Conservation (phyloP, 306 rosid genomes). For the Oemleria cerasiformis region DNA sequence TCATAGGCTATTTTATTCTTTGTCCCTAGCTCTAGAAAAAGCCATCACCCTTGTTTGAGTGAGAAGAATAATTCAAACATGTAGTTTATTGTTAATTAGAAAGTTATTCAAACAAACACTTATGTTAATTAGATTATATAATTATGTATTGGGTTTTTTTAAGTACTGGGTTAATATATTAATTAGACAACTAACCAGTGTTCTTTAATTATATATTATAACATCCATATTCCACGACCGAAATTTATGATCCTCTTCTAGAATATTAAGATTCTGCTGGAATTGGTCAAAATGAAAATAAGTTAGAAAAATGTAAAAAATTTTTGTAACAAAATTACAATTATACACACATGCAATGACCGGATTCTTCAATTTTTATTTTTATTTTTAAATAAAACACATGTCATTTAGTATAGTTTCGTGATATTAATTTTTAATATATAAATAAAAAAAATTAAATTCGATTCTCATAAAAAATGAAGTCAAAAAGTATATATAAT, state of each 20-base stretch:
- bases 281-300: slow-evolving; percentile 11
- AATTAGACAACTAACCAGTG: background rate
- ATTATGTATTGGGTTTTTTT: background rate
- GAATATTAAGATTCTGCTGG: slow-evolving; percentile 5
- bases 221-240: slow-evolving; percentile 6
- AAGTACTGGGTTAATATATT: background rate
- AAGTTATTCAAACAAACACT: slow-evolving; percentile 15
- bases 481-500: too few relatives aligned
- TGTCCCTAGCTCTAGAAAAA: slow-evolving; percentile 18
- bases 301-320: background rate
- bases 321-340: background rate
- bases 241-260: slow-evolving; percentile 21
- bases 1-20: slow-evolving; percentile 19
- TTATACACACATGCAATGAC: background rate
- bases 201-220: background rate
- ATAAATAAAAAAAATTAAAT: too few relatives aligned
- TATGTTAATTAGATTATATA: background rate
- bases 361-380: too few relatives aligned
- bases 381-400: too few relatives aligned
- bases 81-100: background rate
- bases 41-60: slow-evolving; percentile 20
- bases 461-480: too few relatives aligned
- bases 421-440: too few relatives aligned
- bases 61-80: slow-evolving; percentile 43
- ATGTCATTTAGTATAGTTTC: too few relatives aligned